Evolutionary conservation across 2,329 filamentous ascomycete species (phyloP).

Genomic region (Talaromyces marneffei): DNA sequence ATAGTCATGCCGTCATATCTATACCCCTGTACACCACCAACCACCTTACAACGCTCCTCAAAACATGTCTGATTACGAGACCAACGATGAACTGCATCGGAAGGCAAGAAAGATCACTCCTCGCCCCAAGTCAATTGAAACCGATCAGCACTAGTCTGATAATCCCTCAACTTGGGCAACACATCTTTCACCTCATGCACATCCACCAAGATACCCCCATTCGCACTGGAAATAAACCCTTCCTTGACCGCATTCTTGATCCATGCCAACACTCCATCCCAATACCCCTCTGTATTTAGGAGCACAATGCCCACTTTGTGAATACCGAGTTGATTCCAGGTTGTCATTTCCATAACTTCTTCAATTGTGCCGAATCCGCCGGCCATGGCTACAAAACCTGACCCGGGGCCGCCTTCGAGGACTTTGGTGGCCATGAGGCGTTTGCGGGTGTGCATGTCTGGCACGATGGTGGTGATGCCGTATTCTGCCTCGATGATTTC

Average conservation of each 20-base stretch:
- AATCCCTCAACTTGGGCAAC: conserved; percentile 62
- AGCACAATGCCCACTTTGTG: conserved; percentile 74
- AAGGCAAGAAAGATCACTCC: conserved; percentile 40
- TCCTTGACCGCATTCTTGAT: conserved; percentile 66
- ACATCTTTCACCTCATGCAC: conserved; percentile 68
- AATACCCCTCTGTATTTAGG: conserved; percentile 85
- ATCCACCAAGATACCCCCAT: conserved; percentile 68
- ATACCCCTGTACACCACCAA: neutral
- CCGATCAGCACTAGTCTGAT: conserved; percentile 67
- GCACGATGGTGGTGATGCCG: conserved; percentile 79
- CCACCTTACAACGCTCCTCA: neutral
- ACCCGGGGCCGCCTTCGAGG: conserved; percentile 70
- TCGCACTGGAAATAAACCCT: conserved; percentile 68
- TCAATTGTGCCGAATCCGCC: conserved; percentile 95
- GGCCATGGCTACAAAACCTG: conserved; percentile 80
- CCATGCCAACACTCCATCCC: conserved; percentile 80
- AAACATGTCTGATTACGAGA: neutral
- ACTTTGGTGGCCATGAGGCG: conserved; percentile 88
- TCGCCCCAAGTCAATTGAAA: conserved; percentile 78
- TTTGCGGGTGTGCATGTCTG: conserved; percentile 96
- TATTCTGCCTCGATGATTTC: conserved; percentile 49
- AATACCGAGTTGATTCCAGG: conserved; percentile 94
- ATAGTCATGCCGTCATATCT: neutral
- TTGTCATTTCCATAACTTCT: conserved; percentile 90
- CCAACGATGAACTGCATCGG: neutral